These are phyloP conservation scores for Mycena amicta DNA, from an alignment of 768 basidiomycete species.

Conservation along the genomic window DNA sequence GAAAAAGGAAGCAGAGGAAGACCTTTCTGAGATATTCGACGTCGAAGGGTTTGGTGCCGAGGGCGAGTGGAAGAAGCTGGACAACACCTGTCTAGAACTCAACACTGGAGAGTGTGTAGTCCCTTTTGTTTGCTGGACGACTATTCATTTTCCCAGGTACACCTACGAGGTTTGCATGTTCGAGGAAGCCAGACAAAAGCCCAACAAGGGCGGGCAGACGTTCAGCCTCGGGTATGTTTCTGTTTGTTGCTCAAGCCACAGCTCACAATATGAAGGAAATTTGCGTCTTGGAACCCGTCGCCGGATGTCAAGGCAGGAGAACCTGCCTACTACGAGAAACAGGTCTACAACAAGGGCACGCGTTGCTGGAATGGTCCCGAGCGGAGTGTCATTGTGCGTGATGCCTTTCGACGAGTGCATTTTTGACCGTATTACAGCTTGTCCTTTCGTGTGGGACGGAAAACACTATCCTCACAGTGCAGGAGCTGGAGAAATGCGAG, in stretches of 20 bases:
- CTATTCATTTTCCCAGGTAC: constrained; percentile 55
- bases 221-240: constrained; percentile 80
- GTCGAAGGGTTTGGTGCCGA: constrained; percentile 67
- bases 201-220: constrained; percentile 72
- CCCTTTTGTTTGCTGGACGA: background rate
- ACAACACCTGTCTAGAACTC: constrained; percentile 76
- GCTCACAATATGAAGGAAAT: constrained; percentile 50
- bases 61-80: constrained; percentile 97
- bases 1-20: constrained; percentile 54
- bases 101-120: constrained; percentile 85
- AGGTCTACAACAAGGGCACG: constrained; percentile 81
- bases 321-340: constrained; percentile 77
- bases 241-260: background rate
- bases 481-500: constrained; percentile 95
- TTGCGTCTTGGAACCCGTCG: constrained; percentile 77
- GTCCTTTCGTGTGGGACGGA: constrained; percentile 83
- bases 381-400: constrained; percentile 74
- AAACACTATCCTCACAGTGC: constrained; percentile 75
- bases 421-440: constrained; percentile 49
- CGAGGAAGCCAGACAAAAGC: constrained; percentile 83
- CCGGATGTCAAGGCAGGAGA: constrained; percentile 58
- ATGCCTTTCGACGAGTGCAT: background rate
- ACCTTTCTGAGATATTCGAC: constrained; percentile 68
- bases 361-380: constrained; percentile 98
- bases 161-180: constrained; percentile 95